These are phyloP conservation scores for Podospora pseudopauciseta DNA, from an alignment of 495 filamentous ascomycete species.

Conservation along the genomic window DNA sequence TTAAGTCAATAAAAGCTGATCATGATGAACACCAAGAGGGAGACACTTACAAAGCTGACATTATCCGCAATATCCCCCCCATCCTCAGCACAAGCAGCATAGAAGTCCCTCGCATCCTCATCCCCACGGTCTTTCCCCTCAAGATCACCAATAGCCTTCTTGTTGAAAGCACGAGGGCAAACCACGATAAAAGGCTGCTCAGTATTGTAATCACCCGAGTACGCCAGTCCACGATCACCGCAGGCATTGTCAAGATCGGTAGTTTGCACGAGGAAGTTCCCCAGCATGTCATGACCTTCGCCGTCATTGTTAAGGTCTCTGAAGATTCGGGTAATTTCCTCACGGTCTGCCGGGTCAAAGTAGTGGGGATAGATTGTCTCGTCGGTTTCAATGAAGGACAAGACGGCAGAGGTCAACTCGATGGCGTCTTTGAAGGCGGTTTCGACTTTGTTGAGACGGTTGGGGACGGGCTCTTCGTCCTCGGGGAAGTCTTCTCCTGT, in stretches of 20 bases:
- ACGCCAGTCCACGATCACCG: neutral
- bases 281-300: neutral
- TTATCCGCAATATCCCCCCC: neutral
- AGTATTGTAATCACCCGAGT: neutral
- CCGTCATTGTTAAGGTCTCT: neutral
- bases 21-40: neutral
- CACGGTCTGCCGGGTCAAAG: neutral
- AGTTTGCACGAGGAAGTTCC: neutral
- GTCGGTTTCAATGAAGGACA: neutral
- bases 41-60: neutral
- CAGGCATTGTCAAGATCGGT: neutral
- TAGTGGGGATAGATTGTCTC: neutral
- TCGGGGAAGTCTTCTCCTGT: neutral
- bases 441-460: constrained; percentile 1
- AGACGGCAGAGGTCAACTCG: neutral
- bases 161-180: neutral
- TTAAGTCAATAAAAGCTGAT: no score
- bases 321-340: neutral
- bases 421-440: neutral
- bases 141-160: neutral
- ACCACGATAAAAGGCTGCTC: neutral
- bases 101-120: neutral
- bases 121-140: neutral
- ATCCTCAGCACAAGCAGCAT: neutral
- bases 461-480: neutral